These are phyloP conservation scores for Boletus mariae DNA, from an alignment of 1,284 basidiomycete genomes.

Conservation along the genomic window DNA sequence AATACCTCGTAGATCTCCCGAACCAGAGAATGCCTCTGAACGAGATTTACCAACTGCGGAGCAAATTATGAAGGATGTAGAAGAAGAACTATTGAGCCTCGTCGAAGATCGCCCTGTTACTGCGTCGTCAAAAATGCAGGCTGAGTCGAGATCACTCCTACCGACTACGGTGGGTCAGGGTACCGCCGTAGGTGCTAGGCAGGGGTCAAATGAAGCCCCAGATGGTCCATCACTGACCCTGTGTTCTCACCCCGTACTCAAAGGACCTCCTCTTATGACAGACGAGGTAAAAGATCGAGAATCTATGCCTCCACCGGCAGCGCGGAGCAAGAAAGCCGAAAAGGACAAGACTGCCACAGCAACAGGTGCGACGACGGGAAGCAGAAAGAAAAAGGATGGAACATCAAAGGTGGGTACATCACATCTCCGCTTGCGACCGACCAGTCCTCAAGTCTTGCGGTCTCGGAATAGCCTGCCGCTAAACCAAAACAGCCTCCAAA, in stretches of 20 bases:
- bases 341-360: conserved; percentile 18
- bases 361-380: conserved; percentile 4
- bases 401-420: conserved; percentile 18
- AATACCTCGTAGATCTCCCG: conserved; percentile 3
- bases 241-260: conserved; percentile 7
- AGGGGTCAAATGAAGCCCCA: neutral
- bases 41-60: conserved; percentile 8
- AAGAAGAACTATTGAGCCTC: conserved; percentile 66
- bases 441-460: neutral
- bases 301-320: conserved; percentile 57
- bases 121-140: conserved; percentile 1
- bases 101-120: conserved; percentile 44
- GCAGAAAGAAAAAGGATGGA: conserved; percentile 30
- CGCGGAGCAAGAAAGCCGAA: conserved; percentile 30
- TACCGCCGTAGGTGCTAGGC: neutral
- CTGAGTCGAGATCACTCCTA: neutral
- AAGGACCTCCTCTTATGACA: neutral
- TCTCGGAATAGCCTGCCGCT: conserved; percentile 12
- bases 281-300: conserved; percentile 40
- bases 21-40: conserved; percentile 1
- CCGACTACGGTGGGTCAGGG: conserved; percentile 1
- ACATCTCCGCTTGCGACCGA: neutral
- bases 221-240: conserved; percentile 1
- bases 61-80: conserved; percentile 54
- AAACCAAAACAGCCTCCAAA: conserved; percentile 34